Evolutionary conservation across 257 asterid genomes (phyloP).

Genomic region (Dorcoceras hygrometricum): DNA sequence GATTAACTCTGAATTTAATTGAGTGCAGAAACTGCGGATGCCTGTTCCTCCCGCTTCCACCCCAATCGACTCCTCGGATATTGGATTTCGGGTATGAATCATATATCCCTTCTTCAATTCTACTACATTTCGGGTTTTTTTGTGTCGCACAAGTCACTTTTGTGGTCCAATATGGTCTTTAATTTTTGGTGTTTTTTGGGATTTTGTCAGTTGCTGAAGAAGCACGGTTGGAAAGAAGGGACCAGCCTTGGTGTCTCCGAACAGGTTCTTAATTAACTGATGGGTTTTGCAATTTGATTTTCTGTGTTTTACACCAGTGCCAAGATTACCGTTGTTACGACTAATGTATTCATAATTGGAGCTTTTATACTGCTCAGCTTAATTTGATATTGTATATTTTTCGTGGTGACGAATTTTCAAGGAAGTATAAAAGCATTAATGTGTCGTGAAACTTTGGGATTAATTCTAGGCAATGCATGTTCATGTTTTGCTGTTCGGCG

Average conservation of each 20-base stretch:
- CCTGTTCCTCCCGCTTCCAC: conserved; percentile 34
- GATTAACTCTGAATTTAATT: too few species aligned
- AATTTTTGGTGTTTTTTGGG: not conserved
- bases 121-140: not conserved
- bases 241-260: not conserved
- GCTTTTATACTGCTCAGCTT: not conserved
- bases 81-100: conserved; percentile 46
- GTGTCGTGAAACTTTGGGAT: not conserved
- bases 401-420: not conserved
- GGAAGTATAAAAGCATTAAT: not conserved
- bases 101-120: not conserved
- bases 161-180: too few species aligned
- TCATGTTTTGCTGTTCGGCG: too few species aligned
- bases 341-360: not conserved
- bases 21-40: not conserved
- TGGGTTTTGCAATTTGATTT: too few species aligned
- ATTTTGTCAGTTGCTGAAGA: not conserved
- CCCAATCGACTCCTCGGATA: conserved; percentile 52
- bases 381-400: too few species aligned
- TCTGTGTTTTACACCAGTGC: not conserved
- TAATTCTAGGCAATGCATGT: too few species aligned
- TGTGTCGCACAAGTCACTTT: not conserved
- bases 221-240: not conserved
- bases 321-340: not conserved
- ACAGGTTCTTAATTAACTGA: not conserved